These are phyloP conservation scores for Boletales sp. DNA, from an alignment of 768 basidiomycete species.

Conservation along the genomic window DNA sequence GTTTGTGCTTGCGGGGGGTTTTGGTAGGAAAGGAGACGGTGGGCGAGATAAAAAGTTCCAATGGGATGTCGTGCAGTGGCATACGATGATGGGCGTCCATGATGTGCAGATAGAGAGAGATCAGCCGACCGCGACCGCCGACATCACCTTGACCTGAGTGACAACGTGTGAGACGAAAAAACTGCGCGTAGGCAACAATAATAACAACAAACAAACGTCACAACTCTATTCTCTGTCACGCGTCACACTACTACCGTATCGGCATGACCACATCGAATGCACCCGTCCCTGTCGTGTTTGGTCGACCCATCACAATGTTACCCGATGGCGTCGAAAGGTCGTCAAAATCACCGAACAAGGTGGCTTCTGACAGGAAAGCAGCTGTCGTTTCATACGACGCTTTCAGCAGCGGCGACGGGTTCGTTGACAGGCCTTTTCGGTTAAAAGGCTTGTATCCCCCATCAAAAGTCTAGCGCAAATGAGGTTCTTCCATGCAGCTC, in stretches of 20 bases:
- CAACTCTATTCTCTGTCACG: background rate
- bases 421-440: constrained; percentile 88
- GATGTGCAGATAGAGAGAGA: constrained; percentile 5
- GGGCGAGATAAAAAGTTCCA: constrained; percentile 49
- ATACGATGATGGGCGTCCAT: constrained; percentile 34
- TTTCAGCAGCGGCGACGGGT: constrained; percentile 93
- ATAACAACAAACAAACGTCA: constrained; percentile 23
- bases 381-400: constrained; percentile 98
- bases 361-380: constrained; percentile 90
- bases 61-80: constrained; percentile 58
- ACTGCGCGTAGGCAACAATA: constrained; percentile 13
- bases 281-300: constrained; percentile 90
- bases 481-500: background rate
- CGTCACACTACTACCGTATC: constrained; percentile 9
- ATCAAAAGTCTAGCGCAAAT: constrained; percentile 76
- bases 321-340: constrained; percentile 87
- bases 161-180: constrained; percentile 12
- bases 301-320: constrained; percentile 86
- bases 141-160: constrained; percentile 25
- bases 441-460: constrained; percentile 99
- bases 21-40: constrained; percentile 21
- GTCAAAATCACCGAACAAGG: constrained; percentile 93
- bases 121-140: constrained; percentile 17
- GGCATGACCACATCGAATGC: constrained; percentile 84
- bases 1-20: constrained; percentile 45